Base-by-base conservation (phyloP, 108 stramenopile species). In the Aurantiochytrium sp. region DNA sequence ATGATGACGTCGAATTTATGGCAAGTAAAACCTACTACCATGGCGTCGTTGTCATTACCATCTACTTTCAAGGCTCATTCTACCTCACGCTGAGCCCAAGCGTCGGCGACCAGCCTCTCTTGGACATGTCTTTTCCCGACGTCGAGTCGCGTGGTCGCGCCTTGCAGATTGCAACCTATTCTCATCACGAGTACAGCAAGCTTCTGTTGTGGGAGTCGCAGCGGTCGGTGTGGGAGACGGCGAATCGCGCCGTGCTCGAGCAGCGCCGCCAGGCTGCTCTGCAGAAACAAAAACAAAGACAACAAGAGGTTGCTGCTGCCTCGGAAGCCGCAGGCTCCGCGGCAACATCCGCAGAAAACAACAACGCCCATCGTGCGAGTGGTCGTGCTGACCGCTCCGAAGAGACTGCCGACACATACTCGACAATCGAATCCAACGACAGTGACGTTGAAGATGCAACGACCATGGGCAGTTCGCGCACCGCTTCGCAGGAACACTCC, bases 111-210 rank as follows among this genome's bases (percentile, higher is more conserved):
- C 94, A 95, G 91, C 95, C 94, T 14, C 93, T 96, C 4, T 73
- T 96, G 21, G 95, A 96, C 88, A 90, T 96, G n/a, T 89, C 92
- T 14, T 94, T 96, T 76, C 94, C 95, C 25, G 94, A 95, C 87
- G 92, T 96, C 35, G 76, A 83, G 76, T n/a, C 49, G n/a, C 45
- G 51, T 2, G 51, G 51, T 53, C 76, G 23, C 23, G 76, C 76
- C 25, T 18, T 53, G n/a, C 76, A 83, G 49, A 53, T 83, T 12
- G 6, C 76, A 28, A 83, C 76, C 51, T 83, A 83, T 83, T 23
- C 45, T 6, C 76, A 83, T 4, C 45, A 21, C 12, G 76, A 83
- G 76, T 83, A 53, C 51, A 28, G 10, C n/a, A 83, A 83, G 51
- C 51, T 83, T 12, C 19, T 83, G 4, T 2, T 83, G 19, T 83